phyloP scores from a whole-genome alignment of 192 early-diverging fungal genomes.

The Mycoemilia scoparia region DNA sequence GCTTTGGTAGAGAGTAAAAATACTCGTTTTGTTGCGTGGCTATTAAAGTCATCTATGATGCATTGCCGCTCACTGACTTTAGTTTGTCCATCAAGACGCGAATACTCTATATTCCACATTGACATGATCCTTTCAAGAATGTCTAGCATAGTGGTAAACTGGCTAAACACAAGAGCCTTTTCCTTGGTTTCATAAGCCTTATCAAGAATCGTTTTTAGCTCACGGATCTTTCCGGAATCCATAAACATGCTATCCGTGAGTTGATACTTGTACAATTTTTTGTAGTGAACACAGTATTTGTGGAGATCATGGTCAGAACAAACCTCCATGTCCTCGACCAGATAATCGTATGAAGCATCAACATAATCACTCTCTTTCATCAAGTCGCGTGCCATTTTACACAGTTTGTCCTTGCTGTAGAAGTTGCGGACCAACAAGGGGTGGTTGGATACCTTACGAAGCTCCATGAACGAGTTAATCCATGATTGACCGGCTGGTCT shows the following conservation, averaged over 20 bases:
- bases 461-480: slow-evolving; percentile 52
- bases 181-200: slow-evolving; percentile 9
- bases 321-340: slow-evolving; percentile 71
- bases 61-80: slow-evolving; percentile 49
- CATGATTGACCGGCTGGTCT: slow-evolving; percentile 7
- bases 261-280: slow-evolving; percentile 17
- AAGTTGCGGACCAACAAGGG: slow-evolving; percentile 53
- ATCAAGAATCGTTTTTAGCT: slow-evolving; percentile 37
- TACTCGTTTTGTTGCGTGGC: slow-evolving; percentile 22
- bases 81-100: slow-evolving; percentile 45
- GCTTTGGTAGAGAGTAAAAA: slow-evolving; percentile 65
- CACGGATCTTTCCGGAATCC: slow-evolving; percentile 59
- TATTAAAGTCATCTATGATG: slow-evolving; percentile 66
- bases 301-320: slow-evolving; percentile 80
- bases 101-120: slow-evolving; percentile 15
- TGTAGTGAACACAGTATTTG: slow-evolving; percentile 30
- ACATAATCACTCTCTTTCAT: slow-evolving; percentile 53
- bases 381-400: slow-evolving; percentile 48
- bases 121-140: slow-evolving; percentile 57
- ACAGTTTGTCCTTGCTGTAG: slow-evolving; percentile 36
- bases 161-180: slow-evolving; percentile 62
- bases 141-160: slow-evolving; percentile 69
- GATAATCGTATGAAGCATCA: slow-evolving; percentile 50
- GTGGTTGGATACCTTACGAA: slow-evolving; percentile 74
- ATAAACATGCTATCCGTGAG: slow-evolving; percentile 38